Evolutionary conservation across 2,329 filamentous ascomycete species (phyloP).

Genomic region (Alternaria sp.): DNA sequence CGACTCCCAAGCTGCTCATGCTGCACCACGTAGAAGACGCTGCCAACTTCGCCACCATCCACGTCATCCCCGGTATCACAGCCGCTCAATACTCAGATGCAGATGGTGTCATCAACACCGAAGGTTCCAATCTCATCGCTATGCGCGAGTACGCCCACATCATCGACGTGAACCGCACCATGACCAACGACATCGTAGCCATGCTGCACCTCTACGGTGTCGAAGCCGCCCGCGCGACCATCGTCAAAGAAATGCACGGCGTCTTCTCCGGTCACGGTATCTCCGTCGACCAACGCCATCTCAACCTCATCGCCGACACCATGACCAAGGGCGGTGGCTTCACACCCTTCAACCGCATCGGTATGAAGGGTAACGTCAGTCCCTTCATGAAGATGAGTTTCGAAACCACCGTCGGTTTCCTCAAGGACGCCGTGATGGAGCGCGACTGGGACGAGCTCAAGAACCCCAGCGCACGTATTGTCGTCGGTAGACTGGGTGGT

Average conservation of each 20-base stretch:
- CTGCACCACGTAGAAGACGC: conserved; percentile 86
- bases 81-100: conserved; percentile 67
- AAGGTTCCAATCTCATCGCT: conserved; percentile 85
- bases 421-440: conserved; percentile 89
- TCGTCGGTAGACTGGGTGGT: conserved; percentile 80
- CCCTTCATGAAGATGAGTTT: conserved; percentile 99
- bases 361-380: conserved; percentile 80
- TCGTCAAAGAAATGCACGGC: conserved; percentile 81
- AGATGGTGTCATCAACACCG: conserved; percentile 68
- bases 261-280: conserved; percentile 95
- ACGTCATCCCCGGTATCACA: conserved; percentile 80
- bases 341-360: conserved; percentile 90
- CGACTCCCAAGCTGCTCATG: conserved; percentile 89
- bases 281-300: conserved; percentile 85
- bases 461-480: conserved; percentile 85
- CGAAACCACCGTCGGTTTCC: conserved; percentile 92
- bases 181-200: conserved; percentile 90
- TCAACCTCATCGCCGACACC: conserved; percentile 94
- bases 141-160: conserved; percentile 89
- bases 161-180: conserved; percentile 83
- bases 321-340: conserved; percentile 96
- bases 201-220: conserved; percentile 89
- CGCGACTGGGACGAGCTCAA: conserved; percentile 88
- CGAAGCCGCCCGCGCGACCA: conserved; percentile 86
- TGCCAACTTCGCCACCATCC: conserved; percentile 79